Conservation (phyloP, 2,329 filamentous ascomycete species). For the Graphilbum ipis-grandicollis region DNA sequence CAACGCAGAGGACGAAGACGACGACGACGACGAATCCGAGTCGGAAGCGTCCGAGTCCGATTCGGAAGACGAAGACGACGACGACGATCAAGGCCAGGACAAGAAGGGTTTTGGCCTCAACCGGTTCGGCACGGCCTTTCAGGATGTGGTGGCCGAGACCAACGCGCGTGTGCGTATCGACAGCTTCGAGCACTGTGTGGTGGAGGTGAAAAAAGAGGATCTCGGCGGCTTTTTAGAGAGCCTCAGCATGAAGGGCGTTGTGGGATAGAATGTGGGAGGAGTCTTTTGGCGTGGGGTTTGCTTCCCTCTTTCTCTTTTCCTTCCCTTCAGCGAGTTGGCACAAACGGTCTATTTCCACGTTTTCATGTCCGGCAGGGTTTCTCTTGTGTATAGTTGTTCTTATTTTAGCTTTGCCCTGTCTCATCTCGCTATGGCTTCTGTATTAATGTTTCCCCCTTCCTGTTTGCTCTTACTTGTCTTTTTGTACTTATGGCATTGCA, state of each 20-base stretch:
- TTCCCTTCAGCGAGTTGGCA: too few species aligned
- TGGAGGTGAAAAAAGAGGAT: constrained; percentile 96
- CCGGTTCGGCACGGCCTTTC: constrained; percentile 85
- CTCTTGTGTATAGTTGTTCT: background rate
- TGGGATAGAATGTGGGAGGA: constrained; percentile 28
- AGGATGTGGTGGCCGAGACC: constrained; percentile 85
- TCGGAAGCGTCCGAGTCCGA: constrained; percentile 15
- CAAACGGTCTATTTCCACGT: too few species aligned
- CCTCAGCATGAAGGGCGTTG: constrained; percentile 79
- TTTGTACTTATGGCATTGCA: background rate
- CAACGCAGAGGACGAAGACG: background rate
- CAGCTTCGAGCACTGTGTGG: constrained; percentile 92
- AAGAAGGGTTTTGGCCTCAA: constrained; percentile 58
- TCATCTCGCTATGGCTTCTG: too few species aligned
- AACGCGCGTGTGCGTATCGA: constrained; percentile 81
- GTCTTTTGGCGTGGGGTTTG: too few species aligned
- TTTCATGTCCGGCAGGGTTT: too few species aligned
- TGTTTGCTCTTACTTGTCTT: background rate
- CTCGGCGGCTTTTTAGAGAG: constrained; percentile 78
- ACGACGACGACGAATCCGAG: constrained; percentile 14
- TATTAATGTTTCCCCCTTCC: background rate
- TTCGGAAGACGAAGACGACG: constrained; percentile 25
- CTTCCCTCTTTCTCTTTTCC: too few species aligned
- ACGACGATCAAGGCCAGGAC: constrained; percentile 29
- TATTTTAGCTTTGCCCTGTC: background rate